Percentiles rank a stretch among this genome's conserved stretches.
Conservation (phyloP, 2,329 filamentous ascomycete species). For the Claviceps monticola region DNA sequence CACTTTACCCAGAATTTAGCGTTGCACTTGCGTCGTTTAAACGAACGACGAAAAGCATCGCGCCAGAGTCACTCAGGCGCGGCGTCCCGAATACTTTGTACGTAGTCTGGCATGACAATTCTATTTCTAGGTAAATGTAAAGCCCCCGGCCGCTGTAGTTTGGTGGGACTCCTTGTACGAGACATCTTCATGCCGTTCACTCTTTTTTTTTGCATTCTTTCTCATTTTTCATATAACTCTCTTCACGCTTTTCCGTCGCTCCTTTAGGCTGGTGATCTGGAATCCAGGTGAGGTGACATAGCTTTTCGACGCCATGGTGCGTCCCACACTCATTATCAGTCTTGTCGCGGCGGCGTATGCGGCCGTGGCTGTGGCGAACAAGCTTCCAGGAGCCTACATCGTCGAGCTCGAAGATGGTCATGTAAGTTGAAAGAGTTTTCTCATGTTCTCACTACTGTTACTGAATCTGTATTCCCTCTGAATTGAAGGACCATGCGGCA, state of each 20-base stretch:
- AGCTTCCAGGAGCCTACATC: slow-evolving; percentile 35
- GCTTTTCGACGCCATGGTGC: slow-evolving; percentile 4
- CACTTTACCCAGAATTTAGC: too few species aligned
- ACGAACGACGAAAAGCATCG: background rate
- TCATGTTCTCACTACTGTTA: too few species aligned
- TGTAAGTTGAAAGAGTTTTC: slow-evolving; percentile 16
- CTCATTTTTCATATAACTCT: background rate
- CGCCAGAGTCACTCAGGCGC: background rate
- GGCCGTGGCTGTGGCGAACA: slow-evolving; percentile 15
- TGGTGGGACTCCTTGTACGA: too few species aligned
- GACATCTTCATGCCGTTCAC: background rate
- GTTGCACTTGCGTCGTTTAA: background rate
- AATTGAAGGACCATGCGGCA: slow-evolving; percentile 1
- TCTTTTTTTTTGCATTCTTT: background rate
- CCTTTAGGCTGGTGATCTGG: background rate
- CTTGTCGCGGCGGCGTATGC: slow-evolving; percentile 12
- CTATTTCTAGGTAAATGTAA: background rate
- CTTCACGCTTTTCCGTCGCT: background rate
- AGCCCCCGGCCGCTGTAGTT: background rate
- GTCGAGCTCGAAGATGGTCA: slow-evolving; percentile 37
- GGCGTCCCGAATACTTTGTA: too few species aligned
- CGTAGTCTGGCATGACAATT: background rate
- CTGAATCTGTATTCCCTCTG: background rate
- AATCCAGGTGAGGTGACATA: background rate
- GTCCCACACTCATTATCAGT: slow-evolving; percentile 6